Evolutionary conservation across 306 rosid species (phyloP).

Genomic region (Cucumis sativus): Cucumber_9930_V3 NC_026656.2:20769501-20770000

Average conservation of each 20-base stretch:
- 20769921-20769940: too few relatives aligned
- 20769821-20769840: not conserved
- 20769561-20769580: not conserved
- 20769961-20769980: too few relatives aligned
- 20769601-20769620: not conserved
- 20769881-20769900: too few relatives aligned
- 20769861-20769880: too few relatives aligned
- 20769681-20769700: not conserved
- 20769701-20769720: not conserved
- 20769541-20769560: not conserved
- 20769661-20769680: not conserved
- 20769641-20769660: not conserved
- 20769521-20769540: not conserved
- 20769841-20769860: not conserved
- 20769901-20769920: too few relatives aligned
- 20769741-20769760: not conserved
- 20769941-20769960: too few relatives aligned
- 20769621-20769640: not conserved
- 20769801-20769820: not conserved
- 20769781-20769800: not conserved
- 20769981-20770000: too few relatives aligned
- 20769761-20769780: not conserved
- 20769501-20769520: not conserved
- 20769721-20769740: not conserved
- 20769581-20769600: not conserved